Percentiles rank a stretch among this genome's conserved stretches.
Evolutionary conservation across 2,329 filamentous ascomycete genomes (phyloP).

Genomic region (Fusarium sp.): DNA sequence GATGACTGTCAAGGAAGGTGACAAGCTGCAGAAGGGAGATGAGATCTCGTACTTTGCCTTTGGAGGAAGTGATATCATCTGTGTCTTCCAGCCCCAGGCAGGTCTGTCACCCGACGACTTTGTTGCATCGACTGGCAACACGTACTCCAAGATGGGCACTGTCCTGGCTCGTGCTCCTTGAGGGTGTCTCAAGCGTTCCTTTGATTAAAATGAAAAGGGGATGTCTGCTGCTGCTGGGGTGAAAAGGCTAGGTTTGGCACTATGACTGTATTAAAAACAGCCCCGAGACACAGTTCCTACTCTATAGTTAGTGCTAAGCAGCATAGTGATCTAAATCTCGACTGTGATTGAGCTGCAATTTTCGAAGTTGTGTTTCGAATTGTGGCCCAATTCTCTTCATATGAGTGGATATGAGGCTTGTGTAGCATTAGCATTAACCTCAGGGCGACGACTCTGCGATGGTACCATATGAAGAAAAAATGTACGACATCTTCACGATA

Average conservation of each 20-base stretch:
- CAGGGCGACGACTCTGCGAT: no score
- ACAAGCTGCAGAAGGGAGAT: constrained; percentile 53
- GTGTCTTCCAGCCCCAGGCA: constrained; percentile 51
- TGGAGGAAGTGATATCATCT: constrained; percentile 56
- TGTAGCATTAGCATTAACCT: no score
- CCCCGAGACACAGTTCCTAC: background rate
- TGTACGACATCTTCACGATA: no score
- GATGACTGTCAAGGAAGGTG: constrained; percentile 42
- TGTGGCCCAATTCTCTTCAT: no score
- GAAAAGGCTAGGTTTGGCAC: background rate
- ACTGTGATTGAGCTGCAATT: background rate
- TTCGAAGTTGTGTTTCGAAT: background rate
- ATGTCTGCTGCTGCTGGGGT: background rate
- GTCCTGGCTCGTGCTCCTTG: constrained; percentile 24
- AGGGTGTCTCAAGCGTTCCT: background rate
- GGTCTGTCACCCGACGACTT: constrained; percentile 30
- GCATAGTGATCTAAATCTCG: background rate
- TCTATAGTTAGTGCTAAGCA: background rate
- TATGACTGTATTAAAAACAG: background rate
- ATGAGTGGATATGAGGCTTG: no score
- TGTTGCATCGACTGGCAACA: constrained; percentile 20
- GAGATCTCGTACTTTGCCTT: constrained; percentile 58
- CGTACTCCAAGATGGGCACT: constrained; percentile 37
- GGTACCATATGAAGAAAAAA: no score
- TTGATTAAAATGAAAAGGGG: background rate